These are phyloP conservation scores for Nepenthes gracilis DNA, from an alignment of 148 eudicot species.

Conservation along the genomic window DNA sequence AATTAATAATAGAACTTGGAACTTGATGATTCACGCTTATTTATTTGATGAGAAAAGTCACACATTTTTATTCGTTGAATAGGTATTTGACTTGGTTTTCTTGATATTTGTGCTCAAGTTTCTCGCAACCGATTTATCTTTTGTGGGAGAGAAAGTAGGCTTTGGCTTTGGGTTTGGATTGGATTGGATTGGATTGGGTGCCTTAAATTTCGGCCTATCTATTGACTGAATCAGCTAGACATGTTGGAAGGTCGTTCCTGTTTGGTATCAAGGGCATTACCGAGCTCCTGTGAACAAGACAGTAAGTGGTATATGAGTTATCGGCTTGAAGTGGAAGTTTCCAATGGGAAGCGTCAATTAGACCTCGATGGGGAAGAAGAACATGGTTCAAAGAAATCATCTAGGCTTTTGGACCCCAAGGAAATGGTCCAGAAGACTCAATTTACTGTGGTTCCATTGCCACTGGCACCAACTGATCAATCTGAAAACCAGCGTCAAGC, in stretches of 20 bases:
- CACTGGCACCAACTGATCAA: not conserved
- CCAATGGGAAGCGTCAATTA: constrained; percentile 9
- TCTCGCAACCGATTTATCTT: not conserved
- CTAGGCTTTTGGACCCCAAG: not conserved
- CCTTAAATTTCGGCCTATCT: not conserved
- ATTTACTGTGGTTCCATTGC: not conserved
- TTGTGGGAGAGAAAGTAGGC: not conserved
- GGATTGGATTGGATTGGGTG: not conserved
- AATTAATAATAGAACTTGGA: no score
- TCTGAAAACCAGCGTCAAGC: not conserved
- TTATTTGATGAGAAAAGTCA: no score
- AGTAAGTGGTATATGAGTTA: constrained; percentile 5
- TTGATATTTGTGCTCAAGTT: not conserved
- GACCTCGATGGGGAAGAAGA: not conserved
- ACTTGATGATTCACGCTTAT: no score
- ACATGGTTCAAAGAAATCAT: not conserved
- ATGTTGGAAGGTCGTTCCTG: constrained; percentile 27
- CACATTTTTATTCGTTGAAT: no score
- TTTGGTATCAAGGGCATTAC: constrained; percentile 9
- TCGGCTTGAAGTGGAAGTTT: constrained; percentile 4
- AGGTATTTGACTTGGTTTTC: no score
- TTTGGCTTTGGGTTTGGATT: not conserved
- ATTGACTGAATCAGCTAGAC: not conserved
- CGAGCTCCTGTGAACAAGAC: constrained; percentile 6
- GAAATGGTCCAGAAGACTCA: not conserved